Conservation (phyloP, 208 protist species). For the Novymonas esmeraldas region DNA sequence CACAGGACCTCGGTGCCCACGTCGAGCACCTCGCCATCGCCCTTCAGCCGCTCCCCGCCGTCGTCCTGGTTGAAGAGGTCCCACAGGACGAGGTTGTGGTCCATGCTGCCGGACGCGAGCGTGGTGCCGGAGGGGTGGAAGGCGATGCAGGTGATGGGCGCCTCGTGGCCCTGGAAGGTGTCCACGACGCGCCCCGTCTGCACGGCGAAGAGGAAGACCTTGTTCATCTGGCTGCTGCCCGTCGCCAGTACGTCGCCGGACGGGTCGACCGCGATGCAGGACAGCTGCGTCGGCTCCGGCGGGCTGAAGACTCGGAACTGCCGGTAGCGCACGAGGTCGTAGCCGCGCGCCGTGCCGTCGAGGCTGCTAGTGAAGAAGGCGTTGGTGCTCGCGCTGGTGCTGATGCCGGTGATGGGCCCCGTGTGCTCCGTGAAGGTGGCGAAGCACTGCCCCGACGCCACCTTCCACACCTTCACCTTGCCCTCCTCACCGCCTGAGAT, state of each 20-base stretch:
- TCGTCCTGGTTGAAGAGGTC: constrained; percentile 89
- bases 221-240: constrained; percentile 78
- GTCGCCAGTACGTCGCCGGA: constrained; percentile 90
- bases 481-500: constrained; percentile 93
- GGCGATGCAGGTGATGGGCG: constrained; percentile 81
- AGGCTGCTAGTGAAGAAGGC: constrained; percentile 92
- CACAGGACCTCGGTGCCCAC: constrained; percentile 84
- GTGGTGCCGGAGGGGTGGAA: constrained; percentile 90
- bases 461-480: constrained; percentile 95
- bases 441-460: constrained; percentile 89
- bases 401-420: constrained; percentile 83
- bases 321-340: constrained; percentile 92
- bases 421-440: constrained; percentile 94
- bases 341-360: constrained; percentile 92
- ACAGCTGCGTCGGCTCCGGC: constrained; percentile 83
- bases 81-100: constrained; percentile 91
- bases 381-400: constrained; percentile 80
- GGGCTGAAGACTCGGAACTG: constrained; percentile 89
- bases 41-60: constrained; percentile 85
- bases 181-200: constrained; percentile 93
- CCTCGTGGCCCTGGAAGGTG: constrained; percentile 90
- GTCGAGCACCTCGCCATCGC: constrained; percentile 81
- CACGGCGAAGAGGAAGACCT: constrained; percentile 91
- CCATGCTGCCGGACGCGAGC: constrained; percentile 85
- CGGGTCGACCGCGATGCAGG: constrained; percentile 92